Evolutionary conservation across 805 yeast genomes (phyloP), one percentile per base, ranked within the genome.

Genomic region (Yamadazyma scolyti): DNA sequence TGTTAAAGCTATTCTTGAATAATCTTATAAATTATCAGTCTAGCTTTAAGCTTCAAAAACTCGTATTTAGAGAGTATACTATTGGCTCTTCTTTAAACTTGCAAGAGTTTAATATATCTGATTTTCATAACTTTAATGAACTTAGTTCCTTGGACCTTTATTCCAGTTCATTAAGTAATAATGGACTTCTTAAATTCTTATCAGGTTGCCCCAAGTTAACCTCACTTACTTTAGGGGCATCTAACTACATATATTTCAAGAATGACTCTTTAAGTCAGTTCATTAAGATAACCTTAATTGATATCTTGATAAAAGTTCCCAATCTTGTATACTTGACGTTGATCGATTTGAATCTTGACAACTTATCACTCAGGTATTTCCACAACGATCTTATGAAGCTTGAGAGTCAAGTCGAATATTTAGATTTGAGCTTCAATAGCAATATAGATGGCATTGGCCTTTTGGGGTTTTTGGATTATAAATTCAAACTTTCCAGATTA

Each of bases 391-490:
- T 63, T 7, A 33, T 25, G 9, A 35, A 38, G 9, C 22, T 40
- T 9, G 31, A 21, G 4, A 21, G 17, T 4, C 30, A 36, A 3
- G 42, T 65, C 16, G 42, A 42, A n/a, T 21, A 42, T 2, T 34
- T 64, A 11, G 71, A 65, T 37, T 33, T 65, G n/a, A 61, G 69
- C 32, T 62, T 58, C 27, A 54, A 63, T 30, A 37, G 28, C 7
- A 46, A 37, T 28, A 46, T 65, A 3, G 61, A 55, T 30, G 72
- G 72, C 1, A 53, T 56, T n/a, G 68, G 68, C 1, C 41, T 65
- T 8, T 52, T 65, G 31, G 52, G 48, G 24, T 40, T 64, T 9
- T 48, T 63, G 20, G 44, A 46, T 32, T 12, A 14, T 16, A 13
- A 28, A 13, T 37, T 48, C 7, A 21, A 26, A 10, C 26, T 61